Conservation (phyloP, 2,329 filamentous ascomycete species). For the Paraconiothyrium sp. region DNA sequence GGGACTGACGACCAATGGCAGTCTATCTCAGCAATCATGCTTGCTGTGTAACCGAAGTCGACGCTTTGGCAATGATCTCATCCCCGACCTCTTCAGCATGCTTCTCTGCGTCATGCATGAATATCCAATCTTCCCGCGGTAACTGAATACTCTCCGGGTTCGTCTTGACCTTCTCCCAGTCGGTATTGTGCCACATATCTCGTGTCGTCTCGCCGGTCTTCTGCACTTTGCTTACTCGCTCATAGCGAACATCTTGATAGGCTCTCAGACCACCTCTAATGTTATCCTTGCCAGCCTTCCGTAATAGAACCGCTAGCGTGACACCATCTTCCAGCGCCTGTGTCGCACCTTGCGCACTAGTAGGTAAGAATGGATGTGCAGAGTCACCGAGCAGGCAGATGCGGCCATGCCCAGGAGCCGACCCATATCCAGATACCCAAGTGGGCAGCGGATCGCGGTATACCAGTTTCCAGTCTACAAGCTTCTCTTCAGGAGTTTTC, state of each 20-base stretch:
- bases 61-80: slow-evolving; percentile 36
- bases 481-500: slow-evolving; percentile 45
- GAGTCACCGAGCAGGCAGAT: slow-evolving; percentile 64
- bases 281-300: slow-evolving; percentile 41
- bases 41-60: slow-evolving; percentile 5
- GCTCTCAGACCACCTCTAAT: slow-evolving; percentile 39
- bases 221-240: slow-evolving; percentile 45
- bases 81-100: slow-evolving; percentile 42
- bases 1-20: background rate
- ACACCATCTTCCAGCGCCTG: slow-evolving; percentile 63
- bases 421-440: slow-evolving; percentile 61
- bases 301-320: slow-evolving; percentile 38
- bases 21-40: background rate
- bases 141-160: slow-evolving; percentile 42
- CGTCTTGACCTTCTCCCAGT: slow-evolving; percentile 46
- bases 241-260: slow-evolving; percentile 47
- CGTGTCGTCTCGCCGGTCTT: slow-evolving; percentile 47
- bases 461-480: slow-evolving; percentile 65
- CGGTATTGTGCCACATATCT: slow-evolving; percentile 48
- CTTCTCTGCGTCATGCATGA: slow-evolving; percentile 41
- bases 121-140: slow-evolving; percentile 47
- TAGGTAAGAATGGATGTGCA: slow-evolving; percentile 65
- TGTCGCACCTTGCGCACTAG: slow-evolving; percentile 63
- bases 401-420: slow-evolving; percentile 45
- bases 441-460: slow-evolving; percentile 63